Conservation (phyloP, 2,329 filamentous ascomycete species). For the Anthostomella pinea region DNA sequence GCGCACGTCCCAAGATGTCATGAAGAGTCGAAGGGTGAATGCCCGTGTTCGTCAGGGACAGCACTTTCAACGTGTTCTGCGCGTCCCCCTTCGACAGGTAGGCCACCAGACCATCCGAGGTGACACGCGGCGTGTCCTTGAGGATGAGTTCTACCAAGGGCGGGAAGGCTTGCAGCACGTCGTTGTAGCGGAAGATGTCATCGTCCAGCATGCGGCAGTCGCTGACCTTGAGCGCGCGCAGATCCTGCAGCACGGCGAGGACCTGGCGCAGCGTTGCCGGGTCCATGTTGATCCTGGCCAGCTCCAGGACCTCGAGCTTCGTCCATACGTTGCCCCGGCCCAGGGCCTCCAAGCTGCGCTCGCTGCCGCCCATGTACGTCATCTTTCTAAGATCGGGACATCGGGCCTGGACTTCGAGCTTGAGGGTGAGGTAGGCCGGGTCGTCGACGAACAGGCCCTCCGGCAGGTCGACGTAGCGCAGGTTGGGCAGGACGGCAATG, state of each 20-base stretch:
- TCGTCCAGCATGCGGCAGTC: conserved; percentile 71
- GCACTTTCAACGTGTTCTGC: conserved; percentile 58
- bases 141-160: conserved; percentile 71
- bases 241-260: conserved; percentile 61
- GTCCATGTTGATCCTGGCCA: conserved; percentile 67
- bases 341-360: conserved; percentile 71
- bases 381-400: conserved; percentile 87
- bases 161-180: conserved; percentile 69
- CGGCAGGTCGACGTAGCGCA: conserved; percentile 87
- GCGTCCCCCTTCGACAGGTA: conserved; percentile 64
- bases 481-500: conserved; percentile 78
- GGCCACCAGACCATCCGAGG: conserved; percentile 63
- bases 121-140: conserved; percentile 68
- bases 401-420: conserved; percentile 78
- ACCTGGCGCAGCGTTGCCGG: conserved; percentile 68
- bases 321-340: conserved; percentile 65
- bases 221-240: conserved; percentile 73
- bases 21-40: conserved; percentile 62
- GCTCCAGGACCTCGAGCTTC: conserved; percentile 69
- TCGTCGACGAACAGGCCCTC: conserved; percentile 86
- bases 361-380: conserved; percentile 76
- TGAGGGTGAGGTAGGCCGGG: conserved; percentile 67
- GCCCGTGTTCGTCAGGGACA: conserved; percentile 71
- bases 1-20: conserved; percentile 56
- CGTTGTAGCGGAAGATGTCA: conserved; percentile 66